Evolutionary conservation across 2,329 filamentous ascomycete genomes (phyloP), one percentile per base, ranked within the genome.

Genomic region (Grosmannia penicillata): DNA sequence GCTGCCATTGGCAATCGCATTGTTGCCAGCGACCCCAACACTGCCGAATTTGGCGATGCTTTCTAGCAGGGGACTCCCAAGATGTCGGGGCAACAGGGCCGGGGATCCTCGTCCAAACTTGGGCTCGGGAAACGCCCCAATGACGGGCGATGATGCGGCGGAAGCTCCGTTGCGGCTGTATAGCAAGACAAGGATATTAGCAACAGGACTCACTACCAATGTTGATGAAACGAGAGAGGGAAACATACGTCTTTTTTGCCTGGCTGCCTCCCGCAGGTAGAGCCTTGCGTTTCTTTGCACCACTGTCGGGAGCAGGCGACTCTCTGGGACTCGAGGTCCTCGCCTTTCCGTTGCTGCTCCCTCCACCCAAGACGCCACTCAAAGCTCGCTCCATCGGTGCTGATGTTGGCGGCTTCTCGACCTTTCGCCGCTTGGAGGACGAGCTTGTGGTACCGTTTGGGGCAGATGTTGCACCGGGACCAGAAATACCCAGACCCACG

Each of bases 351-450:
- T 56, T 65, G 37, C 48, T 61, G 9, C 31, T 29, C 5, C 23
- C 34, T 1, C 40, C 32, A 9, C 65, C 66, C 47, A 70, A 65
- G 11, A 70, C 70, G 9, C 59, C 60, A 52, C 75, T 81, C 55
- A 79, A 63, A n/a, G 78, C 74, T 43, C 80, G 74, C 51, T 86
- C 82, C 64, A 78, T 74, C 4, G 63, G 55, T 23, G 61, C 58
- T 5, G 57, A 61, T 28, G 65, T 65, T 43, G 64, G 65, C 13
- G 61, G 53, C 9, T 67, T 59, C 42, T 83, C 83, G 49, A 93
- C 85, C 59, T 87, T 93, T 47, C 86, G 77, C 51, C 84, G 72
- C 61, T 93, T 93, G 19, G 68, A 63, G 3, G 77, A 66, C 22
- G 70, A 33, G 14, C 39, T 28, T n/a, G 39, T 3, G 4, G 26